phyloP scores from a whole-genome alignment of 2,329 filamentous ascomycete species.

The Chalaropsis thielavioides region DNA sequence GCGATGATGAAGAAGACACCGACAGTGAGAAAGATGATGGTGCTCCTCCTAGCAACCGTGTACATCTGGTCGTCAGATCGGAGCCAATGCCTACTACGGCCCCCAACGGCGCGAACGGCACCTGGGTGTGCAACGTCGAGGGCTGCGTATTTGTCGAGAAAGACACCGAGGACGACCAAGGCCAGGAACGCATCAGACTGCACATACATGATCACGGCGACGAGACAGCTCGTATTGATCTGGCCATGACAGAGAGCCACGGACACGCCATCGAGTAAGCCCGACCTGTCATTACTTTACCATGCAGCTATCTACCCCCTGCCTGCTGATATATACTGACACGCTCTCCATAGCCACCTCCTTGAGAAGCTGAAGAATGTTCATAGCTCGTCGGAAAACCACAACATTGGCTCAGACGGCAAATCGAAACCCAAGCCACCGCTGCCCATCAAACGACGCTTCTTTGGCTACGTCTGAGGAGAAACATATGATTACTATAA shows the following conservation, averaged over 20 bases:
- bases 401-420: background rate
- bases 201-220: conserved; percentile 48
- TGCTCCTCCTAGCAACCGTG: background rate
- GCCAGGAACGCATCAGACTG: conserved; percentile 38
- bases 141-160: conserved; percentile 51
- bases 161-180: conserved; percentile 40
- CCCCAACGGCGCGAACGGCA: conserved; percentile 43
- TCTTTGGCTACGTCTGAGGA: conserved; percentile 7
- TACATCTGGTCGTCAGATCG: conserved; percentile 31
- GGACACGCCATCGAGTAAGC: conserved; percentile 43
- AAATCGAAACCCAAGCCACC: background rate
- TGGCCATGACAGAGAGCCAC: conserved; percentile 43
- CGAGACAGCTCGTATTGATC: conserved; percentile 35
- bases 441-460: background rate
- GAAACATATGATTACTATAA: background rate
- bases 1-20: background rate
- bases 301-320: conserved; percentile 23
- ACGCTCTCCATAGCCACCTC: conserved; percentile 32
- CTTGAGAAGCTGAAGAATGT: conserved; percentile 34
- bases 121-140: conserved; percentile 52
- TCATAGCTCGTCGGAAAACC: background rate
- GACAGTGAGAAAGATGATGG: background rate
- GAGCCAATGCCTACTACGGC: conserved; percentile 35
- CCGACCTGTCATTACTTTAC: conserved; percentile 20
- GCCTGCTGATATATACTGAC: conserved; percentile 20